Conservation (phyloP, 441 rosid genomes). For the Brassica hybrid region DNA sequence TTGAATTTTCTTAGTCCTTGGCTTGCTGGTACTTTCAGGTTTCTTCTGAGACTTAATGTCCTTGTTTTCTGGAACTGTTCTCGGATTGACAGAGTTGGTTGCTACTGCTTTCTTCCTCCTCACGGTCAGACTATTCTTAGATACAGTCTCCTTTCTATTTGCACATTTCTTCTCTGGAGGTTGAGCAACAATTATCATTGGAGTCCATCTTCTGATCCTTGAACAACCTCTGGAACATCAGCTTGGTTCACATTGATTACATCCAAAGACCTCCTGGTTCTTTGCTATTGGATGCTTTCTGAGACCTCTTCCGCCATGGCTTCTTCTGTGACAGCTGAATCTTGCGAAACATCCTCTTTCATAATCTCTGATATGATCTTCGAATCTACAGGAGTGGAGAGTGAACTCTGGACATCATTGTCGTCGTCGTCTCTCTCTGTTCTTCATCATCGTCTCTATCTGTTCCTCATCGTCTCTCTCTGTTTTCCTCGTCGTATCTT, state of each 20-base stretch:
- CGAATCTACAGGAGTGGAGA: constrained; percentile 27
- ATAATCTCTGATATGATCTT: constrained; percentile 25
- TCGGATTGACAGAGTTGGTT: constrained; percentile 50
- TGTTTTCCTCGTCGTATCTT: no score
- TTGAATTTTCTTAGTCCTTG: constrained; percentile 42
- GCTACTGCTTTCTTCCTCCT: constrained; percentile 48
- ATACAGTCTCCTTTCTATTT: constrained; percentile 45
- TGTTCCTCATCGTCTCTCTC: no score
- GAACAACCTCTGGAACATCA: constrained; percentile 24
- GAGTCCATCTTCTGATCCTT: constrained; percentile 53
- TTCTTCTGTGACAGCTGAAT: constrained; percentile 22
- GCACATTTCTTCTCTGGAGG: constrained; percentile 42
- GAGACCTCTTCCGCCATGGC: constrained; percentile 16
- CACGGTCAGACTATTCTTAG: constrained; percentile 47
- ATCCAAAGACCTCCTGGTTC: constrained; percentile 27
- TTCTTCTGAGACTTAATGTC: constrained; percentile 56
- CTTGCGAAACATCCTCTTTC: constrained; percentile 19
- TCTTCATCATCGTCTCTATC: no score
- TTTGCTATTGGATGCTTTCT: constrained; percentile 19
- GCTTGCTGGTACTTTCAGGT: constrained; percentile 55
- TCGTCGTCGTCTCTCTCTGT: no score
- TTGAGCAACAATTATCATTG: constrained; percentile 50
- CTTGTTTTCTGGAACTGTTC: constrained; percentile 47
- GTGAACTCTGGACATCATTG: constrained; percentile 31
- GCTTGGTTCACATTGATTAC: constrained; percentile 25